These are phyloP conservation scores for Candida frijolesensis DNA, from an alignment of 1,139 yeast genomes.

Conservation along the genomic window DNA sequence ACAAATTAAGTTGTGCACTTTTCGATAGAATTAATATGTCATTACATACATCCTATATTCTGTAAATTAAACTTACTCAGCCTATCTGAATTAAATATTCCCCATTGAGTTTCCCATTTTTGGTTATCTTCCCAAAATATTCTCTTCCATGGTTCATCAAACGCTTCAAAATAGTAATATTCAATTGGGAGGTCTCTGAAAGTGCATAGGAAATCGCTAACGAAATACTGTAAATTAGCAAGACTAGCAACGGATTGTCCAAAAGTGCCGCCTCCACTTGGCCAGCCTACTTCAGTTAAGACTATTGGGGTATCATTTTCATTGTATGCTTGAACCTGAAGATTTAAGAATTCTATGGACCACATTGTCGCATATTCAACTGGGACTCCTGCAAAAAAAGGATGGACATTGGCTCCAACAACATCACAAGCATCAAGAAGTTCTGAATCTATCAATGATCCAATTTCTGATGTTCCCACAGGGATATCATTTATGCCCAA, in stretches of 20 bases:
- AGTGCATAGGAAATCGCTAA: constrained; percentile 56
- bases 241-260: constrained; percentile 49
- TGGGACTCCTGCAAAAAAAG: constrained; percentile 63
- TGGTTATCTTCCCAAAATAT: constrained; percentile 49
- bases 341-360: constrained; percentile 51
- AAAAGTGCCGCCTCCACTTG: constrained; percentile 58
- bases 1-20: too few relatives aligned
- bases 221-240: constrained; percentile 46
- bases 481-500: constrained; percentile 41
- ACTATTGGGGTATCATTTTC: constrained; percentile 32
- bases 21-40: neutral
- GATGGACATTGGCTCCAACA: constrained; percentile 67
- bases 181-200: constrained; percentile 37
- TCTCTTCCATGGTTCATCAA: constrained; percentile 73
- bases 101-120: constrained; percentile 76
- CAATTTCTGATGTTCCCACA: constrained; percentile 61
- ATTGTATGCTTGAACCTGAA: constrained; percentile 40
- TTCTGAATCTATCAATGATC: constrained; percentile 39
- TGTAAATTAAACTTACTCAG: constrained; percentile 18
- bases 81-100: constrained; percentile 55
- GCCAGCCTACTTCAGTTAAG: constrained; percentile 75
- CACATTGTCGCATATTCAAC: constrained; percentile 55
- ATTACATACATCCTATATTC: constrained; percentile 23
- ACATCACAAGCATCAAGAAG: constrained; percentile 50
- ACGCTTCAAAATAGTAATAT: constrained; percentile 72